Base-by-base conservation (phyloP, 495 filamentous ascomycete genomes). In the Massariosphaeria phaeospora region DNA sequence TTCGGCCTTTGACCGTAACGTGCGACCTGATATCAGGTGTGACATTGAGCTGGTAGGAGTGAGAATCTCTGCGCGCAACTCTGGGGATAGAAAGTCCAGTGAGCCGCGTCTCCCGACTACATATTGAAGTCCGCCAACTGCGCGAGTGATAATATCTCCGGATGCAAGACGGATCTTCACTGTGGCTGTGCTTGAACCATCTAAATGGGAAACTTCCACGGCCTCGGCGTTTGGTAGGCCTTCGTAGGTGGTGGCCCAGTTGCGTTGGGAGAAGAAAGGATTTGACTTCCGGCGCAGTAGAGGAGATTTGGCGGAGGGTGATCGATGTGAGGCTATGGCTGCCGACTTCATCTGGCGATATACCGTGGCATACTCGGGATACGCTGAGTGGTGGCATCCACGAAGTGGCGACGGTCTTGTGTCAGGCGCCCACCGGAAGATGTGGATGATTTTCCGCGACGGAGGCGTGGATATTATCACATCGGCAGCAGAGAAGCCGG, bases 401-500 rank as follows among this genome's bases (percentile, higher is more conserved):
- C 76, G 75, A 17, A 85, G 65, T 0, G 82, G 82, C 0, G 79
- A 82, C 0, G 80, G 80, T 23, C 75, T 72, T 6, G 73, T 64
- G 15, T 80, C 71, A 0, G 79, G 75, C 23, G 73, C 70, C 83
- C 83, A 86, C 62, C 77, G 80, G 64, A 78, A 86, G 23, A 82
- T 59, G 61, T 86, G 83, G 6, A 85, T 52, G 33, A 86, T 78
- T 53, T 76, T 77, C 39, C 78, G 76, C 12, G 69, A 52, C 0
- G 68, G 57, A 3, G 72, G 68, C 3, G 79, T 71, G 8, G 79
- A 80, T 18, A 81, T 78, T 38, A 85, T 84, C 1, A 76, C 71
- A 66, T 84, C 82, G 12, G 83, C 80, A 9, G 81, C 81, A 21
- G 79, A 80, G 64, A 86, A 84, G 0, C 83, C 82, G 2, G 81